Evolutionary conservation across 495 filamentous ascomycete genomes (phyloP).

Genomic region (Astrocystis sublimbata): DNA sequence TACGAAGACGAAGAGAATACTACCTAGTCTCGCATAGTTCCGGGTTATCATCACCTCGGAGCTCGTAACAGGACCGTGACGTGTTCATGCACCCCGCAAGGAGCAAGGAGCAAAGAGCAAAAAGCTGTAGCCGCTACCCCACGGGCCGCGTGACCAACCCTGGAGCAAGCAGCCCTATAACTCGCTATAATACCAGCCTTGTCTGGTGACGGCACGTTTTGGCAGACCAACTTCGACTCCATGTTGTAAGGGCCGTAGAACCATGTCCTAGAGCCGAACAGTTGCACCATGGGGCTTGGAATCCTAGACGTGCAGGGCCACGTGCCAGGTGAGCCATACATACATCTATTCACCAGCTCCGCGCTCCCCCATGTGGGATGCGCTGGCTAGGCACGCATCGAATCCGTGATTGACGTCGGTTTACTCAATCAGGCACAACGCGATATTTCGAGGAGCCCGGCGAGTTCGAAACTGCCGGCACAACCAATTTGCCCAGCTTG

Average conservation of each 20-base stretch:
- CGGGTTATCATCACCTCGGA: too few relatives aligned
- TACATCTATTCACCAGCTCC: not conserved
- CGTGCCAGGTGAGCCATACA: conserved; percentile 74
- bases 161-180: not conserved
- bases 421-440: conserved; percentile 57
- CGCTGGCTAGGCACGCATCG: not conserved
- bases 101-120: too few relatives aligned
- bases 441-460: conserved; percentile 61
- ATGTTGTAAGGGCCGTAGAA: not conserved
- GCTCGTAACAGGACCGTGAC: too few relatives aligned
- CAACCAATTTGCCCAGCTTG: conserved; percentile 45
- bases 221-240: not conserved
- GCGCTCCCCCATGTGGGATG: not conserved
- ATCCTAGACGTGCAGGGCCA: conserved; percentile 68
- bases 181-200: not conserved
- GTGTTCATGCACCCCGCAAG: conserved; percentile 13
- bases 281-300: conserved; percentile 71
- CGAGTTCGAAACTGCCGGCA: conserved; percentile 43
- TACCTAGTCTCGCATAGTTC: not conserved
- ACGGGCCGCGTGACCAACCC: not conserved
- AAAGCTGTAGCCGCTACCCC: too few relatives aligned
- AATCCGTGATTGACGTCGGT: conserved; percentile 22
- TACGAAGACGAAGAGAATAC: too few relatives aligned
- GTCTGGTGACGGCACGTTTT: not conserved
- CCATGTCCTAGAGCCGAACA: not conserved